Percentiles rank a stretch among this genome's conserved stretches.
Conservation (phyloP, 805 yeast genomes). For the Lachancea lanzarotensis region DNA sequence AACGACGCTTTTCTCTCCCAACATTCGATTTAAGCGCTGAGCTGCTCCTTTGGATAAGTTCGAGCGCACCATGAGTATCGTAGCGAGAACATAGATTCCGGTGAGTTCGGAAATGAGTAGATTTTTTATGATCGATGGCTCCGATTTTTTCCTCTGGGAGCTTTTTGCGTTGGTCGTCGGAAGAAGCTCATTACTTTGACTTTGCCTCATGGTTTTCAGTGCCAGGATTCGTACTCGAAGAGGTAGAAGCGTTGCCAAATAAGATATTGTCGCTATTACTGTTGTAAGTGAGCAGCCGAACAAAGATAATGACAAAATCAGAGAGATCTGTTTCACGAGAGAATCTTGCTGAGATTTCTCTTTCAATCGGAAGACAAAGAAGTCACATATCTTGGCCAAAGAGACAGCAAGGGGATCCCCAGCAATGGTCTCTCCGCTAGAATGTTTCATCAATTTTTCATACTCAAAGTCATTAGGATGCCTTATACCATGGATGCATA, state of each 20-base stretch:
- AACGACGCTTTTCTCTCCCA: slow-evolving; percentile 28
- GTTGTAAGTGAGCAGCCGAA: slow-evolving; percentile 61
- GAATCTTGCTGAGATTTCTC: slow-evolving; percentile 34
- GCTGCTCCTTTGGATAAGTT: slow-evolving; percentile 33
- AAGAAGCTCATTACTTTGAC: slow-evolving; percentile 12
- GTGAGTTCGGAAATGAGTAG: slow-evolving; percentile 34
- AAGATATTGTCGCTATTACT: slow-evolving; percentile 54
- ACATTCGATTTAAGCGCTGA: slow-evolving; percentile 27
- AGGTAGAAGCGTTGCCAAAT: slow-evolving; percentile 39
- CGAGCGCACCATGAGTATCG: slow-evolving; percentile 36
- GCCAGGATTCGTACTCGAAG: slow-evolving; percentile 29
- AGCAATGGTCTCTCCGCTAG: slow-evolving; percentile 11
- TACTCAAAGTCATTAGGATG: slow-evolving; percentile 18
- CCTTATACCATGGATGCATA: slow-evolving; percentile 14
- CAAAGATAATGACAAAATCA: slow-evolving; percentile 50
- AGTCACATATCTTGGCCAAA: slow-evolving; percentile 29
- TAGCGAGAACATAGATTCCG: slow-evolving; percentile 37
- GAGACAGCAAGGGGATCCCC: slow-evolving; percentile 38
- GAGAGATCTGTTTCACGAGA: slow-evolving; percentile 35
- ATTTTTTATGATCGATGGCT: slow-evolving; percentile 37
- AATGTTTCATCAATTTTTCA: slow-evolving; percentile 13
- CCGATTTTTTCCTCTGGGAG: slow-evolving; percentile 10
- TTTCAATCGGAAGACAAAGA: slow-evolving; percentile 28
- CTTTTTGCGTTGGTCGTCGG: slow-evolving; percentile 15
- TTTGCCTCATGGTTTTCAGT: slow-evolving; percentile 21